Evolutionary conservation across 2,329 filamentous ascomycete species (phyloP).

Genomic region (Monosporascus ibericus): DNA sequence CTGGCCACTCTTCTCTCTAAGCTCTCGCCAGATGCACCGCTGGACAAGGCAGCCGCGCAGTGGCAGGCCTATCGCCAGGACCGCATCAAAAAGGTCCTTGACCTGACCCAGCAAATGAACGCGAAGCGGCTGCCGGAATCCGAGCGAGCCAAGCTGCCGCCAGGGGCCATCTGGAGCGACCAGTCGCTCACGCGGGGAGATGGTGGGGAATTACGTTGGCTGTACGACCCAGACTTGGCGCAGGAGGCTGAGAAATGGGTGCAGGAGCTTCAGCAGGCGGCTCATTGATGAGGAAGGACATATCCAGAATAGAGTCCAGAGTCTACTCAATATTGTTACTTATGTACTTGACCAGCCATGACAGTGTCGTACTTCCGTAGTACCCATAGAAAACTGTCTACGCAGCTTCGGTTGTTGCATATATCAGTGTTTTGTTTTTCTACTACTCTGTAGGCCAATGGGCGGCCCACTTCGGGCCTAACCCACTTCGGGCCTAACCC

Average conservation of each 20-base stretch:
- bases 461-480: too few species aligned
- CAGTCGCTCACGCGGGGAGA: conserved; percentile 9
- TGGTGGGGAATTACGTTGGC: conserved; percentile 10
- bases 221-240: conserved; percentile 9
- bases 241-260: conserved; percentile 11
- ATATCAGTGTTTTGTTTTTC: too few species aligned
- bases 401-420: too few species aligned
- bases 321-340: too few species aligned
- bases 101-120: conserved; percentile 42
- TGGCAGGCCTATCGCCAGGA: conserved; percentile 45
- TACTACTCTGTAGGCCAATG: too few species aligned
- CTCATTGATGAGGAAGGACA: not conserved
- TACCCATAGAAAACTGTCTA: too few species aligned
- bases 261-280: conserved; percentile 2
- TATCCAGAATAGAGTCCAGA: too few species aligned
- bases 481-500: too few species aligned
- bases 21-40: conserved; percentile 10
- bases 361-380: too few species aligned
- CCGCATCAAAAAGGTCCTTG: conserved; percentile 40
- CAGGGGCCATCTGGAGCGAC: conserved; percentile 8
- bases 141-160: conserved; percentile 8
- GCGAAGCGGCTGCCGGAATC: conserved; percentile 35
- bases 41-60: conserved; percentile 24
- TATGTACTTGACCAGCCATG: too few species aligned
- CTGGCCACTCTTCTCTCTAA: conserved; percentile 34